A percentile compares a stretch with the other conserved stretches of the same genome.
These are phyloP conservation scores for Platanthera guangdongensis DNA, from an alignment of 106 monocot species.

Conservation along the genomic window DNA sequence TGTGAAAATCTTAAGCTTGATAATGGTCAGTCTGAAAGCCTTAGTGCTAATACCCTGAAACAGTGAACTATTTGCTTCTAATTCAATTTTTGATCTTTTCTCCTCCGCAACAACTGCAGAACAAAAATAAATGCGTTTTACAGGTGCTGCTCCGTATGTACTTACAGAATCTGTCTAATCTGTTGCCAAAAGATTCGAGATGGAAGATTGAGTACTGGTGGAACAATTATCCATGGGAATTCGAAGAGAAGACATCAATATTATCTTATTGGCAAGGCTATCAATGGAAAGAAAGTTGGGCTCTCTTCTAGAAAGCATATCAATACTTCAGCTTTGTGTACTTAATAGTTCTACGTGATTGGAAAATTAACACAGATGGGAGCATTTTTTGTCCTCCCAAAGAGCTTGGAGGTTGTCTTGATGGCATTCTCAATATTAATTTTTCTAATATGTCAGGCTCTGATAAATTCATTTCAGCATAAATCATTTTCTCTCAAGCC, in stretches of 20 bases:
- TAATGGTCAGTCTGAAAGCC: not conserved
- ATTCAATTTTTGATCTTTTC: constrained; percentile 2
- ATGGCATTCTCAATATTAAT: constrained; percentile 24
- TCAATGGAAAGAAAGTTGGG: constrained; percentile 10
- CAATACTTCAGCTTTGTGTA: constrained; percentile 5
- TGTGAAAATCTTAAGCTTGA: not conserved
- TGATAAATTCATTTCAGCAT: constrained; percentile 3
- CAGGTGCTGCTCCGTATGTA: constrained; percentile 47
- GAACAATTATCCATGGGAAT: not conserved
- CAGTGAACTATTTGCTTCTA: constrained; percentile 5
- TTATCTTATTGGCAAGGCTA: constrained; percentile 8
- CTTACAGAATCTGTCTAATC: constrained; percentile 40
- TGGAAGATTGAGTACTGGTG: constrained; percentile 6
- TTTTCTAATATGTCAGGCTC: constrained; percentile 18
- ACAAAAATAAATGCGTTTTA: constrained; percentile 27
- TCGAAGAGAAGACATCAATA: constrained; percentile 4
- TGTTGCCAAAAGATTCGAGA: constrained; percentile 37
- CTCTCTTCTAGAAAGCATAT: not conserved
- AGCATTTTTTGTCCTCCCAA: constrained; percentile 30
- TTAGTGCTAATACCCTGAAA: not conserved
- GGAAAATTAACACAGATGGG: constrained; percentile 11
- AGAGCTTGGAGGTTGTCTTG: constrained; percentile 32
- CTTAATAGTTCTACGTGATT: constrained; percentile 10
- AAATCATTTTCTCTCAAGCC: not conserved
- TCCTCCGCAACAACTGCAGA: constrained; percentile 39